Evolutionary conservation across 371 early-diverging fungal genomes (phyloP), one percentile per base, ranked within the genome.

Genomic region (Mortierella sp.): DNA sequence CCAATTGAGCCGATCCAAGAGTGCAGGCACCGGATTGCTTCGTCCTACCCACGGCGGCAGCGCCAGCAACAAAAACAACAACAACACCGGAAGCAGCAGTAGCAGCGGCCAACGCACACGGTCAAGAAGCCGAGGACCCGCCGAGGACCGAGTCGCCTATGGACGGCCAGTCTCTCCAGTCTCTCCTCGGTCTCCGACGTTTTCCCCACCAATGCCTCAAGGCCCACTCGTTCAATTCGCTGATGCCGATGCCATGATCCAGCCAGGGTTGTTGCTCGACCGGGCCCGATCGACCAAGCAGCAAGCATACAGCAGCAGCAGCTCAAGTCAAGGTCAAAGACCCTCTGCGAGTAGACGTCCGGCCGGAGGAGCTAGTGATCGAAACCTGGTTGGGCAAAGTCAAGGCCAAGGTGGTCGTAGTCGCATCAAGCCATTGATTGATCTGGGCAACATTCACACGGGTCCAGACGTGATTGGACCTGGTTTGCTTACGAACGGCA

Each of bases 151-250:
- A 2, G 26, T 43, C 16, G 66, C 26, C n/a, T 31, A 41, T 29
- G 64, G 70, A 4, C 40, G 71, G 29, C 7, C 74, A 0, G 29
- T 22, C 14, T 71, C 79, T 1, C 74, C 79, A 1, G 66, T 29
- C n/a, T 80, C 80, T 48, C 68, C 72, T 37, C 61, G 53, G 10
- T 29, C 75, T 16, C 31, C 66, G 14, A 50, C 76, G 5, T 63
- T 37, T 37, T 63, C 41, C 2, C 74, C 68, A 10, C 45, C 71
- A 3, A 19, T 69, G 41, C 77, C 81, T 9, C 72, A 76, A n/a
- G 83, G 76, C 6, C 83, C 83, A 24, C 72, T 82, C 8, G 43
- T 82, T 4, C 75, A 78, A 5, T 82, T 82, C 63, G 78, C 64
- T 4, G 70, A 78, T 34, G 66, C 61, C n/a, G 53, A 82, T 64